Conservation (phyloP, 2,329 filamentous ascomycete species). For the Samsoniella hepiali region DNA sequence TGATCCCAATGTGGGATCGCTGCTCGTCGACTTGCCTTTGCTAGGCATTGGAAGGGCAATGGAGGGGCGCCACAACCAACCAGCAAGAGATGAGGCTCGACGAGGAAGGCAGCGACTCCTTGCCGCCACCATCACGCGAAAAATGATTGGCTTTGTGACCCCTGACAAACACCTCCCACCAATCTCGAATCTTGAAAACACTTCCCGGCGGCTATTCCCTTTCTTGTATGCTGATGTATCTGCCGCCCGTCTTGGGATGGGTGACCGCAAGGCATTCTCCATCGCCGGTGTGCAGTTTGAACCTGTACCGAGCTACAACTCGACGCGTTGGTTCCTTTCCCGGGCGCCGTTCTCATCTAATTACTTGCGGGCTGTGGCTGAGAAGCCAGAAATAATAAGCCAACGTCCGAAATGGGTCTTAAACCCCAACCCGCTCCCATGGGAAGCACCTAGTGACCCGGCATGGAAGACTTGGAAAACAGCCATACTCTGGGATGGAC, state of each 20-base stretch:
- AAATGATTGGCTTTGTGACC: slow-evolving; percentile 48
- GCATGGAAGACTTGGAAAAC: slow-evolving; percentile 35
- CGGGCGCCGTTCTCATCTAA: slow-evolving; percentile 44
- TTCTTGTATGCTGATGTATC: slow-evolving; percentile 30
- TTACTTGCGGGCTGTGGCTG: slow-evolving; percentile 21
- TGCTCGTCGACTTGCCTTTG: slow-evolving; percentile 45
- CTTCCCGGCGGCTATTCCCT: slow-evolving; percentile 49
- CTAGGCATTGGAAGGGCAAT: slow-evolving; percentile 6
- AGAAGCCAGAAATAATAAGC: not conserved
- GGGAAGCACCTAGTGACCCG: slow-evolving; percentile 28
- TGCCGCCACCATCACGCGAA: slow-evolving; percentile 46
- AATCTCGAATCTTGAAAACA: slow-evolving; percentile 42
- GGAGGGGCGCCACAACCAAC: slow-evolving; percentile 16
- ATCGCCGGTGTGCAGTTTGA: slow-evolving; percentile 39
- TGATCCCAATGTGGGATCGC: slow-evolving; percentile 46
- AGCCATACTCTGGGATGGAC: slow-evolving; percentile 52
- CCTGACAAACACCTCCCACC: slow-evolving; percentile 45
- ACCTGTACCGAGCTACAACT: slow-evolving; percentile 26
- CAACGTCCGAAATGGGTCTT: not conserved
- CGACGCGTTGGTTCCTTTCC: slow-evolving; percentile 43
- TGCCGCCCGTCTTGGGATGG: slow-evolving; percentile 2
- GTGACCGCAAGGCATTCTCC: slow-evolving; percentile 39
- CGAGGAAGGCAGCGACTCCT: slow-evolving; percentile 39
- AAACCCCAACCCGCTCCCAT: not conserved
- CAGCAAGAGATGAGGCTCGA: slow-evolving; percentile 27